Base-by-base conservation (phyloP, 352 stramenopile genomes). In the Saprolegnia parasitica region DNA sequence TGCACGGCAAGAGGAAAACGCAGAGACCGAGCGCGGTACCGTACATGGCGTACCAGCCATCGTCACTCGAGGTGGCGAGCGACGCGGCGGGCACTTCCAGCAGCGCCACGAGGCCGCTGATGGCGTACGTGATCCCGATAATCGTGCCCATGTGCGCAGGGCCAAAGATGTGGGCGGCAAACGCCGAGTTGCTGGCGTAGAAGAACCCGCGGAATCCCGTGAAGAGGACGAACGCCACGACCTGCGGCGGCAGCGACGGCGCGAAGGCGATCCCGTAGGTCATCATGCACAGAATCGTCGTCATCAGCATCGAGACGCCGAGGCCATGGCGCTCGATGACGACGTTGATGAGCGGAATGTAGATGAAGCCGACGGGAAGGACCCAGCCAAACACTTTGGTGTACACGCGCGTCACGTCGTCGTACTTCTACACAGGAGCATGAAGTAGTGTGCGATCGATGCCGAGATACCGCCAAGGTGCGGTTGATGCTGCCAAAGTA, bases 361-460 rank as follows among this genome's bases (percentile, higher is more conserved):
- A 70, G 3, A 67, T n/a, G 29, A 70, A 68, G 3, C 63, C 63
- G 21, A 50, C 49, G 29, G 63, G 56, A 10, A 70, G 37, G 13
- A 70, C 57, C 29, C 29, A 67, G 11, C 52, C 50, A 9, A 70
- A 70, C 21, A 67, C 63, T 21, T 70, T 63, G 29, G 63, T 68
- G 60, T 70, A 70, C 21, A 68, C 29, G 60, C 68, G 63, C 60
- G 29, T 46, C 15, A 9, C n/a, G 29, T 65, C 52, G 13, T 60
- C 52, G 52, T 60, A 60, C 11, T 60, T 42, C 52, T 60, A 60
- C 24, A 9, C 11, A 35, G 35, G 3, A 16, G 35, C n/a, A n/a
- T n/a, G n/a, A n/a, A n/a, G n/a, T n/a, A n/a, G 9, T 60, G 24
- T 4, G 13, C 20, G 11, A 60, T 26, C 11, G 35, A 39, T 8